Evolutionary conservation across 2,329 filamentous ascomycete species (phyloP).

Genomic region (Elsinoe necatrix): DNA sequence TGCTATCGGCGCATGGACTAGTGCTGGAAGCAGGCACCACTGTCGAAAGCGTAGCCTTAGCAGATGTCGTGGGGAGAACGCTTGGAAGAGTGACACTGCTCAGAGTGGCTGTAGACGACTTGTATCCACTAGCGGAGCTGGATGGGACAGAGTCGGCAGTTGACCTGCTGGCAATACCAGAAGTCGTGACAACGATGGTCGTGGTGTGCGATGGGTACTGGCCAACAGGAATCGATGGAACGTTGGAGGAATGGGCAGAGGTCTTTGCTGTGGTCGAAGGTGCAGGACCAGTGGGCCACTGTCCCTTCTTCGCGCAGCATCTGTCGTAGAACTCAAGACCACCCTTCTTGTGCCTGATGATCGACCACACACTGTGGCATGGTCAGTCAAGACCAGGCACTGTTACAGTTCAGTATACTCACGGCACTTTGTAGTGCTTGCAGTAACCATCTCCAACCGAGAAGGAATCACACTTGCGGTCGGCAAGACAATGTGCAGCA

Average conservation of each 20-base stretch:
- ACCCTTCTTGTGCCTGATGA: conserved; percentile 12
- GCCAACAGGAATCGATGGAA: background rate
- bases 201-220: background rate
- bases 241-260: background rate
- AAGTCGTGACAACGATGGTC: conserved; percentile 5
- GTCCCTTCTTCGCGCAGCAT: conserved; percentile 9
- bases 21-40: background rate
- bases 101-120: background rate
- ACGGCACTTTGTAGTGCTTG: conserved; percentile 11
- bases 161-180: background rate
- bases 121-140: background rate
- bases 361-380: background rate
- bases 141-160: background rate
- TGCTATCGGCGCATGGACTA: background rate
- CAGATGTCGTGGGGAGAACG: background rate
- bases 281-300: background rate
- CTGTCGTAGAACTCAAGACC: conserved; percentile 1
- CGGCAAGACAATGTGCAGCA: conserved; percentile 7
- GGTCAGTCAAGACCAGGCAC: background rate
- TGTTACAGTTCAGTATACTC: background rate
- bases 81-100: background rate
- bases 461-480: conserved; percentile 9
- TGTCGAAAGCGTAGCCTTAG: background rate
- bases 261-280: background rate
- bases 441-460: conserved; percentile 10